Conservation (phyloP, 495 filamentous ascomycete genomes). For the Ascobolus immersus region DNA sequence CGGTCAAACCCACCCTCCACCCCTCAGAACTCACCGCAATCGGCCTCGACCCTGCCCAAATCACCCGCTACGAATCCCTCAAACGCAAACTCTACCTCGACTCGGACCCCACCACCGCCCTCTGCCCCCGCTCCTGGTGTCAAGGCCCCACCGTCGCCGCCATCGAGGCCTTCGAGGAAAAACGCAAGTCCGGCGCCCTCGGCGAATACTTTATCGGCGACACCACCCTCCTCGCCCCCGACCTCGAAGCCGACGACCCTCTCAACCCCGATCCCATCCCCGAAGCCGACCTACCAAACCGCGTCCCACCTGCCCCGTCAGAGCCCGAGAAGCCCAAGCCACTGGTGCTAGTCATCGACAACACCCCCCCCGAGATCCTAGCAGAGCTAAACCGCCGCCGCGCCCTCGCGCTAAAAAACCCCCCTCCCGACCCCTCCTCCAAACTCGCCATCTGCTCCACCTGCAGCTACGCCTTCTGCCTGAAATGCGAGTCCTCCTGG, state of each 20-base stretch:
- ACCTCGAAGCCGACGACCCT: too few relatives aligned
- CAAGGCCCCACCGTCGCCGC: slow-evolving; percentile 54
- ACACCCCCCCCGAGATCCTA: slow-evolving; percentile 8
- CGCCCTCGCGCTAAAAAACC: too few relatives aligned
- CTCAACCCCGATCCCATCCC: too few relatives aligned
- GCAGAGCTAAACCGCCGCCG: slow-evolving; percentile 14
- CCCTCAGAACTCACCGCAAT: slow-evolving; percentile 80
- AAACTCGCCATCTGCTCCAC: slow-evolving; percentile 59
- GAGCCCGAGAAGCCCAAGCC: not conserved
- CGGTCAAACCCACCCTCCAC: slow-evolving; percentile 37
- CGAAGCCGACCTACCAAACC: not conserved
- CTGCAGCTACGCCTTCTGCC: slow-evolving; percentile 82
- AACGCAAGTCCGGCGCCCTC: slow-evolving; percentile 26
- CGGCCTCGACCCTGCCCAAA: slow-evolving; percentile 40
- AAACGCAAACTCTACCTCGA: slow-evolving; percentile 84
- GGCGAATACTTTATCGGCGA: slow-evolving; percentile 19
- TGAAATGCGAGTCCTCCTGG: slow-evolving; percentile 46
- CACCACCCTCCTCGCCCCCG: not conserved
- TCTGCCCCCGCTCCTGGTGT: slow-evolving; percentile 83
- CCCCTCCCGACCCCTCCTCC: slow-evolving; percentile 4
- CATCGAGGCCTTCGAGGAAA: slow-evolving; percentile 23
- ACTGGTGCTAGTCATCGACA: slow-evolving; percentile 10
- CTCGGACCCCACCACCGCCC: slow-evolving; percentile 74
- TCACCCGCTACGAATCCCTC: slow-evolving; percentile 63
- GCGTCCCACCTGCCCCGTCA: not conserved